Evolutionary conservation across 1,139 yeast species (phyloP), one percentile per base, ranked within the genome.

Genomic region (Kluyveromyces marxianus): DNA sequence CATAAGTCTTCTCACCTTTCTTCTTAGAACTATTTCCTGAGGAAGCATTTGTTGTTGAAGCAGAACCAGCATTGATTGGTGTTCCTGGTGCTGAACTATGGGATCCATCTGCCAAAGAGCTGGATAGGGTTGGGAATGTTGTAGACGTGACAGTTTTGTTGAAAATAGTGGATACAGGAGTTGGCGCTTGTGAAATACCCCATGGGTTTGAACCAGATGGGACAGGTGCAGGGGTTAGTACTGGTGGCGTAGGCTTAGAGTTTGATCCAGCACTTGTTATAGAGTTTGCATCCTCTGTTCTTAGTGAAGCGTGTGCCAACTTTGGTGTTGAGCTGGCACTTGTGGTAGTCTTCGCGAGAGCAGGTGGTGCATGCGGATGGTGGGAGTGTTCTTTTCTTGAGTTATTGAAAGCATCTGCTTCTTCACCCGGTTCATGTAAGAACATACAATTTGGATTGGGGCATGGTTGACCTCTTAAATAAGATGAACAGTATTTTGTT

Each of bases 371-470:
- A 27, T 49, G 54, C 25, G 46, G 37, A 35, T 41, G 48, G 29
- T 48, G 51, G 41, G 54, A 53, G 25, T 54, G 58, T 48, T 59
- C 64, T 39, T 58, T 59, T 37, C 52, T 85, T 10, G 90, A 82
- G 62, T 96, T 81, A 32, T 96, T 87, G 67, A 88, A 92, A 5
- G 95, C 83, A 60, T 94, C 98, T 1, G 97, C 97, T 65, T 94
- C 98, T 69, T 94, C 99, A 50, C 99, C 98, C 3, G 98, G 98
- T 66, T 94, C 98, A 65, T 94, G 99, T 58, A 94, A 74, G 62
- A 92, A 94, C 98, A 94, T 94, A 74, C 99, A 94, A 63, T 89
- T 89, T 50, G 98, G 98, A 67, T 94, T 94, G 50, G 96, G 98
- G 69, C 99, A 94, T 25, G 95, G 83, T 64, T 88, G 95, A 36